phyloP scores from a whole-genome alignment of 2,329 filamentous ascomycete species.

The Fonsecaea pedrosoi region DNA sequence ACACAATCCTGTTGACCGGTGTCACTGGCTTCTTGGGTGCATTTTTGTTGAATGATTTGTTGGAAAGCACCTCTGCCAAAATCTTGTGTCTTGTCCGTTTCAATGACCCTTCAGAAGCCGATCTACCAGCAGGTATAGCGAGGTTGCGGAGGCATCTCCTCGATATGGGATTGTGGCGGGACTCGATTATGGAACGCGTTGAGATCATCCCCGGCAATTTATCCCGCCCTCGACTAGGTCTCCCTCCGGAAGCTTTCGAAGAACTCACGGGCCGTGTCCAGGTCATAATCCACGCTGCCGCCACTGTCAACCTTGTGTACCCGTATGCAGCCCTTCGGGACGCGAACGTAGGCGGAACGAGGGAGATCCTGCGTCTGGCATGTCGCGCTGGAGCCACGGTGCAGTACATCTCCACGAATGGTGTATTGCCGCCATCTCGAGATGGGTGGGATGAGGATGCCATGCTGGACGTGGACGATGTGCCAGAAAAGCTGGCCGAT shows the following conservation, averaged over 20 bases:
- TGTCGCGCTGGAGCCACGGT: conserved; percentile 71
- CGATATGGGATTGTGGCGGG: conserved; percentile 78
- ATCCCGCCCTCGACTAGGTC: conserved; percentile 70
- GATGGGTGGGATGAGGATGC: conserved; percentile 74
- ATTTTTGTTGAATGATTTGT: conserved; percentile 72
- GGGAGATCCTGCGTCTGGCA: conserved; percentile 75
- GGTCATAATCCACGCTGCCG: conserved; percentile 78
- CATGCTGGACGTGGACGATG: conserved; percentile 70
- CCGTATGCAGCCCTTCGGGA: conserved; percentile 74
- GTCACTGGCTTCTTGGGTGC: conserved; percentile 78
- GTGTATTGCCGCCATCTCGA: conserved; percentile 73
- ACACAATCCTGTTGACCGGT: conserved; percentile 75
- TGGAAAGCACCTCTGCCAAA: conserved; percentile 71
- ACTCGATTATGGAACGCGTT: conserved; percentile 77
- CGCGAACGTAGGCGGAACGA: conserved; percentile 79
- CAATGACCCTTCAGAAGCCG: conserved; percentile 68
- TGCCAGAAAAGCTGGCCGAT: conserved; percentile 71
- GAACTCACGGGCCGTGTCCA: conserved; percentile 69
- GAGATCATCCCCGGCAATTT: conserved; percentile 78
- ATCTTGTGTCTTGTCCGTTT: conserved; percentile 78
- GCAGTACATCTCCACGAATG: conserved; percentile 81
- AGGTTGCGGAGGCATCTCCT: conserved; percentile 76
- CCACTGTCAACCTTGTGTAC: conserved; percentile 81
- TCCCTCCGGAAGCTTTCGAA: conserved; percentile 69
- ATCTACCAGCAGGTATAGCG: conserved; percentile 71